Evolutionary conservation across 768 basidiomycete genomes (phyloP), one percentile per base, ranked within the genome.

Genomic region (Boletus barrowsii): DNA sequence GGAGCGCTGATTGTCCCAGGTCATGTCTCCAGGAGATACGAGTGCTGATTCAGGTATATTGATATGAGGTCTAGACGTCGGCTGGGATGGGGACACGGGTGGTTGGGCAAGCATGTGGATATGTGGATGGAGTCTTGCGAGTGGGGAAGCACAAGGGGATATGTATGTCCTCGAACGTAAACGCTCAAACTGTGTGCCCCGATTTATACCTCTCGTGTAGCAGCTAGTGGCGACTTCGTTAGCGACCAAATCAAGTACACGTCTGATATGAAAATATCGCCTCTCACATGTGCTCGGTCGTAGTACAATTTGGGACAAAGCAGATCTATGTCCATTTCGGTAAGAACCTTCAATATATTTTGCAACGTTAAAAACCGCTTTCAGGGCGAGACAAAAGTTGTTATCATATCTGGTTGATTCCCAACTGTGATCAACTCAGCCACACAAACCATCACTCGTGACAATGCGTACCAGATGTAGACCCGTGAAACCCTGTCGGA

Each of bases 11-110:
- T 68, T 67, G 64, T 84, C 79, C 81, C 82, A 85, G 55, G 75
- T 55, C 52, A 76, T 53, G 58, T 82, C 80, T 24, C 52, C 49
- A 1, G 62, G 63, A n/a, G 74, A 82, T 62, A 82, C 76, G 42
- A 87, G 76, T 55, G 80, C 76, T 37, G 80, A 77, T 73, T 88
- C 85, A 60, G 68, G 64, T 48, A 80, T 73, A 65, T 83, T 80
- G 64, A 86, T 75, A 59, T 82, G 78, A 60, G 83, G 81, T 78
- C 83, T 81, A 62, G 77, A 65, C 47, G 77, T 59, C 43, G 72
- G 70, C 41, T 71, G 73, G 55, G 53, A 22, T 15, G 62, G 68
- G 44, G 68, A 62, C 39, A 59, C 30, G 24, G 57, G 54, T 1
- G 54, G 46, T 10, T 64, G 58, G 40, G 44, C 24, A 10, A 57